A percentile compares a stretch with the other conserved stretches of the same genome.
Evolutionary conservation across 805 yeast species (phyloP).

Genomic region (Saccharomycopsis sp.): DNA sequence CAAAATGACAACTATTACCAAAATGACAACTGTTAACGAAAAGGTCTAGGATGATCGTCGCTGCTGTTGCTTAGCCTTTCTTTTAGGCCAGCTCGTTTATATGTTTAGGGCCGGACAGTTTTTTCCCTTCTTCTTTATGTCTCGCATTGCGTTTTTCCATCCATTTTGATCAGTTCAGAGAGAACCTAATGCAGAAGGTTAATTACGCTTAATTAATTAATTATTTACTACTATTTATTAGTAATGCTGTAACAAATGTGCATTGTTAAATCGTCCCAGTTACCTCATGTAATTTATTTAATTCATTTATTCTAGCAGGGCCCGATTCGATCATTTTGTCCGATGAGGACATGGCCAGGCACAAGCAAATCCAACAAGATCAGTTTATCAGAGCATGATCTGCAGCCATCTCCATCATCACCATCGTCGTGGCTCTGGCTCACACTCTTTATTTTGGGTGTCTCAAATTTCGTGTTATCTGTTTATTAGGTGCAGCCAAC

Average conservation of each 20-base stretch:
- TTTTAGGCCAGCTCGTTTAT: background rate
- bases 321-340: background rate
- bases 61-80: background rate
- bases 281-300: background rate
- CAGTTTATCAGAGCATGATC: background rate
- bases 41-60: background rate
- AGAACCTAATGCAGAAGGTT: no score
- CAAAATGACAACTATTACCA: no score
- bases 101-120: background rate
- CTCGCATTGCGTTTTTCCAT: background rate
- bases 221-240: no score
- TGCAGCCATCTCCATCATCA: background rate
- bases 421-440: background rate
- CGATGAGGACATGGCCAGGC: background rate
- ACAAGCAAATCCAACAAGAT: background rate
- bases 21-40: background rate
- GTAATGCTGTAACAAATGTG: no score
- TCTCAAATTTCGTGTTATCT: background rate
- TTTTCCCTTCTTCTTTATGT: background rate
- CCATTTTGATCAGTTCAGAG: background rate
- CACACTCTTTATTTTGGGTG: background rate
- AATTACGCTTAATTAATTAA: no score
- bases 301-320: background rate
- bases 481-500: background rate
- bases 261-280: background rate